Conservation (phyloP, 257 asterid genomes). For the Henckelia pumila region DNA sequence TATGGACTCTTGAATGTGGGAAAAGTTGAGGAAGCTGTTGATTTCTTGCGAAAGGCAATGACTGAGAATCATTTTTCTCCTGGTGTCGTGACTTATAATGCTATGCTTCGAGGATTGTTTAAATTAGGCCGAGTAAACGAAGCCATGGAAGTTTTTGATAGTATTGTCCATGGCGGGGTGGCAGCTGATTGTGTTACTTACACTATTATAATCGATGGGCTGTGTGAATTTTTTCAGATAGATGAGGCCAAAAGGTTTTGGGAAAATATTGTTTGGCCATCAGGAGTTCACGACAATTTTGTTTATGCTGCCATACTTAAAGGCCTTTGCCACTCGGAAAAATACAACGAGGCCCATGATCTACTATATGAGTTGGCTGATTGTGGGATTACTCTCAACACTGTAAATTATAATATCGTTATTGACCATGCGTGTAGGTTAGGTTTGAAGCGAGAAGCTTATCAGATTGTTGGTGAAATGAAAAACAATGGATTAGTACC, state of each 20-base stretch:
- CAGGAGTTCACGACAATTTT: conserved; percentile 62
- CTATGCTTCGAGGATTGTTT: conserved; percentile 56
- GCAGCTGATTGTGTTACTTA: conserved; percentile 62
- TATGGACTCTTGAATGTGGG: conserved; percentile 56
- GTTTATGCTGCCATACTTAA: conserved; percentile 69
- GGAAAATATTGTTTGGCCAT: conserved; percentile 66
- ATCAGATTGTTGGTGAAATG: conserved; percentile 79
- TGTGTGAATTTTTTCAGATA: conserved; percentile 36
- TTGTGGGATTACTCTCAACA: conserved; percentile 55
- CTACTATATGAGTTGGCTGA: conserved; percentile 73
- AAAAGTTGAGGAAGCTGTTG: conserved; percentile 55
- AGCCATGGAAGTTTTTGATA: conserved; percentile 56
- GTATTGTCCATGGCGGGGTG: conserved; percentile 43
- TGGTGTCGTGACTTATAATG: conserved; percentile 65
- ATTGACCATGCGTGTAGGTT: conserved; percentile 58
- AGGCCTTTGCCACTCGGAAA: conserved; percentile 61
- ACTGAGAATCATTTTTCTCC: conserved; percentile 56
- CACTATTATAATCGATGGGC: conserved; percentile 58
- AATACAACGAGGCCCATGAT: conserved; percentile 62
- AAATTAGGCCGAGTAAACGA: conserved; percentile 53
- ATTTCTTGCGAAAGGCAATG: conserved; percentile 53
- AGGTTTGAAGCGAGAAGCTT: conserved; percentile 77
- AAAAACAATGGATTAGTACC: conserved; percentile 67
- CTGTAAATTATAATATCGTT: conserved; percentile 71
- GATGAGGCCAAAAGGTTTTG: conserved; percentile 78